Conservation (phyloP, 805 yeast genomes). For the Ogataea minuta region DNA sequence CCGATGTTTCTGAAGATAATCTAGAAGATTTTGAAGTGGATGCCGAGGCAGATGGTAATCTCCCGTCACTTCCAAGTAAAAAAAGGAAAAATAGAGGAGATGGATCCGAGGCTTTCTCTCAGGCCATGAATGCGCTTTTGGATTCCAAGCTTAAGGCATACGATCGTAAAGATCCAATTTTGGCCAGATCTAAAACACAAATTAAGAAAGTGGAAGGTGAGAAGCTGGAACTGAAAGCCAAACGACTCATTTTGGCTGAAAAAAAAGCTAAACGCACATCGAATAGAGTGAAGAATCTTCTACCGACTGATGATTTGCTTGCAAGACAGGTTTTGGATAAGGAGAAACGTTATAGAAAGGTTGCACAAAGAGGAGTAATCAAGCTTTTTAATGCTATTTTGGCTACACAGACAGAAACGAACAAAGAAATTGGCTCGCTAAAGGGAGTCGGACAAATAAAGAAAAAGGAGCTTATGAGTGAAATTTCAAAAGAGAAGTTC, state of each 20-base stretch:
- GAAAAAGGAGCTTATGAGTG: slow-evolving; percentile 63
- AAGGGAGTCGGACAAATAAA: slow-evolving; percentile 47
- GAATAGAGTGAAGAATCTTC: slow-evolving; percentile 62
- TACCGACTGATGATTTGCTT: slow-evolving; percentile 60
- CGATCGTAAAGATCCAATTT: slow-evolving; percentile 83
- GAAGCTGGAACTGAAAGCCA: slow-evolving; percentile 81
- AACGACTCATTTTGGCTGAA: slow-evolving; percentile 64
- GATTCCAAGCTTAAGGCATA: slow-evolving; percentile 86
- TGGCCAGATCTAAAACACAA: slow-evolving; percentile 75
- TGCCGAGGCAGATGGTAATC: slow-evolving; percentile 26
- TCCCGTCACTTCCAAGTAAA: slow-evolving; percentile 39
- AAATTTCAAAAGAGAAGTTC: slow-evolving; percentile 84
- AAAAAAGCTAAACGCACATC: slow-evolving; percentile 65
- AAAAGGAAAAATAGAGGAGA: slow-evolving; percentile 62
- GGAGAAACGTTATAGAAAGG: slow-evolving; percentile 66
- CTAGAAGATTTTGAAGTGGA: slow-evolving; percentile 3
- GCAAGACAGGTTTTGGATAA: slow-evolving; percentile 45
- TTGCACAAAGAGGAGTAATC: slow-evolving; percentile 43
- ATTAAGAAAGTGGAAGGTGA: slow-evolving; percentile 74
- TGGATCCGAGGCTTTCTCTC: slow-evolving; percentile 75
- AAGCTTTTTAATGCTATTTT: slow-evolving; percentile 43
- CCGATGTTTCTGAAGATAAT: slow-evolving; percentile 19
- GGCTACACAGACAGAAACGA: slow-evolving; percentile 80
- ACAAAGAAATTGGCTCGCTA: slow-evolving; percentile 63
- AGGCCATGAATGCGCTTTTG: slow-evolving; percentile 79